A percentile compares a stretch with the other conserved stretches of the same genome.
Evolutionary conservation across 202 grass and related monocot genomes (phyloP).

Genomic region (Cymbopogon flexuosus): DNA sequence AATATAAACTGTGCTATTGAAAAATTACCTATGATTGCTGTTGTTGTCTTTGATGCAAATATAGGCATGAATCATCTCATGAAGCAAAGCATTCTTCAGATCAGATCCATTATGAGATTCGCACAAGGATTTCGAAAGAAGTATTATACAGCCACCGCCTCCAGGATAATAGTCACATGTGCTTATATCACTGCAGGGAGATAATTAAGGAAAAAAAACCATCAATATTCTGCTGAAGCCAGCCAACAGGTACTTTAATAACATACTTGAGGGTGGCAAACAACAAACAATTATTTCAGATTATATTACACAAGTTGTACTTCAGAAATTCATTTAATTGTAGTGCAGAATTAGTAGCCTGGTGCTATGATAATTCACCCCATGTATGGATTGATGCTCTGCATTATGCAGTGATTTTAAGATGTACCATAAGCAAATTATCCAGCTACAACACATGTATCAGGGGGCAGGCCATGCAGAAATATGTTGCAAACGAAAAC

Average conservation of each 20-base stretch:
- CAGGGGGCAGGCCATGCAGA: background rate
- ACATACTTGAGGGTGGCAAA: conserved; percentile 16
- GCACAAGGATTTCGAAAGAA: conserved; percentile 58
- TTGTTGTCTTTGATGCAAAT: conserved; percentile 63
- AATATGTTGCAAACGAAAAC: background rate
- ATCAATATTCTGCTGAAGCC: conserved; percentile 3
- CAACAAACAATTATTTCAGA: background rate
- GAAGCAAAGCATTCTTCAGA: conserved; percentile 80
- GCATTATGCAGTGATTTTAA: background rate
- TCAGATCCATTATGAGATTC: conserved; percentile 13
- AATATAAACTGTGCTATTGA: background rate
- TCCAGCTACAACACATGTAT: background rate
- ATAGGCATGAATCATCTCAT: conserved; percentile 95
- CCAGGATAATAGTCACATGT: conserved; percentile 65
- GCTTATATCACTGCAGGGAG: conserved; percentile 48
- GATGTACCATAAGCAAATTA: background rate
- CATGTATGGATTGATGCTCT: background rate
- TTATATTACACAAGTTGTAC: background rate
- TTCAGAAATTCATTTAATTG: conserved; percentile 21
- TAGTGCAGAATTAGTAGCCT: background rate
- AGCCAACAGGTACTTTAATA: background rate
- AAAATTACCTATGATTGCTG: conserved; percentile 45
- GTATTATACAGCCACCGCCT: conserved; percentile 80
- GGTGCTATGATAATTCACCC: background rate
- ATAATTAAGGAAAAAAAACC: background rate